Conservation (phyloP, 1,284 basidiomycete genomes). For the Fomitopsis palustris region DNA sequence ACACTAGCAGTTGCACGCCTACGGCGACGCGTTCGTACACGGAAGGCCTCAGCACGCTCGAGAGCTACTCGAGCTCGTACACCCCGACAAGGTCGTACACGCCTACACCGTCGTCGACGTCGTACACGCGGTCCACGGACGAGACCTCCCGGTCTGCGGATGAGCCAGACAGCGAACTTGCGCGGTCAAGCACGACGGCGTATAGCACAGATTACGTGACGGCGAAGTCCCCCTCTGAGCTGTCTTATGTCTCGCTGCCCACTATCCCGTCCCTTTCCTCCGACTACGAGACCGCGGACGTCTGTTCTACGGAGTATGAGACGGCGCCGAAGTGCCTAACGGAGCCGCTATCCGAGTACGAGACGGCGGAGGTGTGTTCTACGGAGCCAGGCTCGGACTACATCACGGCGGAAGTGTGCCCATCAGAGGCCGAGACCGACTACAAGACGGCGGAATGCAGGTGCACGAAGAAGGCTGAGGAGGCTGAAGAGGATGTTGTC, state of each 20-base stretch:
- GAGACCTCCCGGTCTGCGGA: slow-evolving; percentile 1
- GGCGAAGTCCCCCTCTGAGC: slow-evolving; percentile 36
- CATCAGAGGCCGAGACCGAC: slow-evolving; percentile 36
- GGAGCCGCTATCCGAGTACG: slow-evolving; percentile 45
- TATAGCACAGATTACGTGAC: slow-evolving; percentile 24
- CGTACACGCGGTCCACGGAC: slow-evolving; percentile 23
- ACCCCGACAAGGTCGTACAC: slow-evolving; percentile 22
- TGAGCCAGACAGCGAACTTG: slow-evolving; percentile 10
- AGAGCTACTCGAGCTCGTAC: slow-evolving; percentile 22
- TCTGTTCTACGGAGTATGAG: slow-evolving; percentile 44
- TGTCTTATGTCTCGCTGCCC: slow-evolving; percentile 41
- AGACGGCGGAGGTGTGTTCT: slow-evolving; percentile 48
- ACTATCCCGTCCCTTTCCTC: slow-evolving; percentile 48
- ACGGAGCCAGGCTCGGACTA: slow-evolving; percentile 47
- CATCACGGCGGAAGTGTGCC: slow-evolving; percentile 46
- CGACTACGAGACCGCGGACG: slow-evolving; percentile 50
- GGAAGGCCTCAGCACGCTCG: slow-evolving; percentile 31
- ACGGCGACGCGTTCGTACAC: slow-evolving; percentile 20
- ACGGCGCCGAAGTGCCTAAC: slow-evolving; percentile 47
- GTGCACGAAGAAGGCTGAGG: slow-evolving; percentile 16
- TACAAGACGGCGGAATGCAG: slow-evolving; percentile 33
- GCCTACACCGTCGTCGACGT: slow-evolving; percentile 31
- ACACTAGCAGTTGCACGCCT: slow-evolving; percentile 29
- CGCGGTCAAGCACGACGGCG: slow-evolving; percentile 10
- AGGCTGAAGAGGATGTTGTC: slow-evolving; percentile 16